Percentiles rank a stretch among this genome's conserved stretches.
Evolutionary conservation across 1,139 yeast genomes (phyloP).

Genomic region (Spencermartinsiella ligniputridi): DNA sequence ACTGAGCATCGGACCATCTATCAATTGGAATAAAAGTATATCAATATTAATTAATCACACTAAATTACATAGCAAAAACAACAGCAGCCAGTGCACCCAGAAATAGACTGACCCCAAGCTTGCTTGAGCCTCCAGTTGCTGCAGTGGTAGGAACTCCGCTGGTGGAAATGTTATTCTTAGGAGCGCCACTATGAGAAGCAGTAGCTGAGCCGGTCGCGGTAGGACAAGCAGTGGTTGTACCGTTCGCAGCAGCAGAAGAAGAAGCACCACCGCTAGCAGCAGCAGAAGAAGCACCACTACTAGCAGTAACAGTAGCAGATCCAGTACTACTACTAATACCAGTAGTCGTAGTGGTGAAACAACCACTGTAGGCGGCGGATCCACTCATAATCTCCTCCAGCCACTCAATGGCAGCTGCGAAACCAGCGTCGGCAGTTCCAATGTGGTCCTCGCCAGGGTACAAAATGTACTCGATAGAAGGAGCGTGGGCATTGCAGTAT

Average conservation of each 20-base stretch:
- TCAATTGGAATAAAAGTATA: too few relatives aligned
- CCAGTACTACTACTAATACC: too few relatives aligned
- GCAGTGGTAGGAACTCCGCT: neutral
- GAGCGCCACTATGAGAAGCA: too few relatives aligned
- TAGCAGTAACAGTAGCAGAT: neutral
- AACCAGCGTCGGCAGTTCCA: slow-evolving; percentile 9
- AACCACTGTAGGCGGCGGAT: neutral
- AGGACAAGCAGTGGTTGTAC: too few relatives aligned
- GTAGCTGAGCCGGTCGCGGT: too few relatives aligned
- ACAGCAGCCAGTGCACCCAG: neutral
- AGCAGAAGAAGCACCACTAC: neutral
- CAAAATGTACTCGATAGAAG: slow-evolving; percentile 24
- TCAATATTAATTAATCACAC: too few relatives aligned
- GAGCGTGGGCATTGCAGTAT: slow-evolving; percentile 26
- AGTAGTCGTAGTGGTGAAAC: neutral
- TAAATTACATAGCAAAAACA: neutral
- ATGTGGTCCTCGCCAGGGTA: slow-evolving; percentile 17
- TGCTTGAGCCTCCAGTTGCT: neutral
- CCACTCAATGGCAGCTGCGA: slow-evolving; percentile 17
- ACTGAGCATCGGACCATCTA: too few relatives aligned
- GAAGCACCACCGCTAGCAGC: too few relatives aligned
- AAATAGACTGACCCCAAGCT: neutral
- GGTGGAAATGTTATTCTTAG: neutral
- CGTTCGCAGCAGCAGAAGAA: too few relatives aligned
- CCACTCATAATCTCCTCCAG: slow-evolving; percentile 4